Conservation (phyloP, 176 grass and related monocot species). For the Leersia perrieri region DNA sequence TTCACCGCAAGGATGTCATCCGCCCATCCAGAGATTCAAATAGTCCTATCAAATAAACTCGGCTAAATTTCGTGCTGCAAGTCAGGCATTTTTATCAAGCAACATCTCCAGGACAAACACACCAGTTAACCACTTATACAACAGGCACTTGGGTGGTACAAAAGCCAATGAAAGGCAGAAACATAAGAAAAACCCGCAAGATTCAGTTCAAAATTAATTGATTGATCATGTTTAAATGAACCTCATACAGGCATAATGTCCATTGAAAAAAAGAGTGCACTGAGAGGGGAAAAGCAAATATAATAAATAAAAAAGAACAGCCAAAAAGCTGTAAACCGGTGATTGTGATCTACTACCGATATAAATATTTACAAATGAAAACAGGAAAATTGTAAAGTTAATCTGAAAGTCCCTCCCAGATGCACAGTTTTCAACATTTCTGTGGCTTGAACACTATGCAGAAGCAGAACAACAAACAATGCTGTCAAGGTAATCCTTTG, state of each 20-base stretch:
- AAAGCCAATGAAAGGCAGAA: constrained; percentile 17
- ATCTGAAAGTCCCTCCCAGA: constrained; percentile 35
- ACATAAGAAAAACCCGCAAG: background rate
- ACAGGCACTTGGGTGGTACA: constrained; percentile 17
- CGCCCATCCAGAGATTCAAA: constrained; percentile 1
- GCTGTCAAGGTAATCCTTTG: constrained; percentile 36
- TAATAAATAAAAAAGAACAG: constrained; percentile 33
- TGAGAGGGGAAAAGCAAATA: constrained; percentile 29
- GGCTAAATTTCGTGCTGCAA: background rate
- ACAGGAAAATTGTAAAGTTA: constrained; percentile 49
- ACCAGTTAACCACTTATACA: background rate
- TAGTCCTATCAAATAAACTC: background rate
- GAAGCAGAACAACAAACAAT: background rate
- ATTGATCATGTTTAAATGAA: constrained; percentile 54
- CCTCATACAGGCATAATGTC: constrained; percentile 44
- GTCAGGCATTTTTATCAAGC: background rate
- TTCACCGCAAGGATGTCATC: background rate
- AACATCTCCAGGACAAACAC: background rate
- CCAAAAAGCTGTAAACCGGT: constrained; percentile 38
- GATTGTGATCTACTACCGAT: constrained; percentile 47
- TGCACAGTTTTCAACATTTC: constrained; percentile 32
- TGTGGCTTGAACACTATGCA: constrained; percentile 25
- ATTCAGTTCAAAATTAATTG: constrained; percentile 49
- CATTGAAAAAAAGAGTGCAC: constrained; percentile 45
- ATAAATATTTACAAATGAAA: constrained; percentile 69